Percentiles rank a stretch among this genome's conserved stretches.
Conservation (phyloP, 345 rosid species). For the Jatropha curcas region DNA sequence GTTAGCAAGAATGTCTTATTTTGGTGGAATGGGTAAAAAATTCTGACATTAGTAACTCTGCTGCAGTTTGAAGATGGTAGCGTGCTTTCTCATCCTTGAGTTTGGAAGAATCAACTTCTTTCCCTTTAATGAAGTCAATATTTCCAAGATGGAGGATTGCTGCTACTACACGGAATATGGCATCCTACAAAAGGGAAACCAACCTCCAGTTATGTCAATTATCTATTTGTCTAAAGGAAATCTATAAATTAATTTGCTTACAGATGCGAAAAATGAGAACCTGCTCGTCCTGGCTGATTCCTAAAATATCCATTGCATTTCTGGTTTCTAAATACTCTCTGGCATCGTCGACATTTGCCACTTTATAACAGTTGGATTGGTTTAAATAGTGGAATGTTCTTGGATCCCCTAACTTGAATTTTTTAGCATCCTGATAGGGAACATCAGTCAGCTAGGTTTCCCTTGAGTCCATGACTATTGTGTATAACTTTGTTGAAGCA, state of each 20-base stretch:
- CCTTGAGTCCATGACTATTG: not conserved
- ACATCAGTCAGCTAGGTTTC: conserved; percentile 17
- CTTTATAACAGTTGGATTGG: conserved; percentile 64
- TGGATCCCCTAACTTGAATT: conserved; percentile 65
- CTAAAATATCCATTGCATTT: conserved; percentile 83
- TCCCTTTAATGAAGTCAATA: conserved; percentile 63
- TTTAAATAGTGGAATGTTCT: conserved; percentile 67
- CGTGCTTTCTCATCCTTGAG: conserved; percentile 66
- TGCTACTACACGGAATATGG: conserved; percentile 71
- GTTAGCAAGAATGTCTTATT: not conserved
- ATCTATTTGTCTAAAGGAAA: not conserved
- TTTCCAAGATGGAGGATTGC: conserved; percentile 79
- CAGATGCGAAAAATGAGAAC: conserved; percentile 21
- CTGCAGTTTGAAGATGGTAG: conserved; percentile 62
- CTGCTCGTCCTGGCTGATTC: conserved; percentile 65
- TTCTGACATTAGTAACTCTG: conserved; percentile 61
- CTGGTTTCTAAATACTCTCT: conserved; percentile 71
- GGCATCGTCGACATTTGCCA: conserved; percentile 69
- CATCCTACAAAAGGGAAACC: conserved; percentile 46
- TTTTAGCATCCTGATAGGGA: conserved; percentile 56
- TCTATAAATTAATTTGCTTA: not conserved
- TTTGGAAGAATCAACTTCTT: conserved; percentile 66
- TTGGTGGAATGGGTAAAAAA: not conserved
- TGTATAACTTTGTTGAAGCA: conserved; percentile 11
- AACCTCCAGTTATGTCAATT: conserved; percentile 8